A percentile compares a stretch with the other conserved stretches of the same genome.
phyloP scores from a whole-genome alignment of 2,329 filamentous ascomycete genomes.

The Aspergillus awamori region DNA sequence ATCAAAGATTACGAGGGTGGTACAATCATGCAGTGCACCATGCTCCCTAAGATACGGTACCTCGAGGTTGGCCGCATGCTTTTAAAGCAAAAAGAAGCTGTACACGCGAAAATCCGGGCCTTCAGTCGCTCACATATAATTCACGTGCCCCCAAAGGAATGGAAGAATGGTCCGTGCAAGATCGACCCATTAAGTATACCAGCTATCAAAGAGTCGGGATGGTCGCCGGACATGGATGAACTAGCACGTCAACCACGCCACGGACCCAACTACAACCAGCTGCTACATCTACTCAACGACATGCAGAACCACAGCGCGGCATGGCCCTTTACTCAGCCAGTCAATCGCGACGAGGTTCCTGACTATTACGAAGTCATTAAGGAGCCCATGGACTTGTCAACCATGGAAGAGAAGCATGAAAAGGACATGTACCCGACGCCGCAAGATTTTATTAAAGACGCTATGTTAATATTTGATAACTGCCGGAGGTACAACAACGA shows the following conservation, averaged over 20 bases:
- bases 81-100: slow-evolving; percentile 93
- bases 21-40: slow-evolving; percentile 98
- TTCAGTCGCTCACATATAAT: slow-evolving; percentile 87
- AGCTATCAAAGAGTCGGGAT: slow-evolving; percentile 88
- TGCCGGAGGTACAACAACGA: slow-evolving; percentile 97
- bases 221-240: slow-evolving; percentile 98
- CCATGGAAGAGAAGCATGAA: slow-evolving; percentile 95
- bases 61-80: slow-evolving; percentile 92
- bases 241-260: slow-evolving; percentile 91
- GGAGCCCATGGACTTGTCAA: slow-evolving; percentile 93
- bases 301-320: slow-evolving; percentile 90
- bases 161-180: slow-evolving; percentile 71
- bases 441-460: slow-evolving; percentile 89
- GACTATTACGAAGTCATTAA: slow-evolving; percentile 99
- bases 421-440: slow-evolving; percentile 88
- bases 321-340: slow-evolving; percentile 93
- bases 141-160: slow-evolving; percentile 81
- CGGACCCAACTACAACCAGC: slow-evolving; percentile 92
- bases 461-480: slow-evolving; percentile 88
- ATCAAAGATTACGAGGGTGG: slow-evolving; percentile 99
- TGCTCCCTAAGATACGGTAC: slow-evolving; percentile 93
- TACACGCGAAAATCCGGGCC: slow-evolving; percentile 90
- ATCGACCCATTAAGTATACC: slow-evolving; percentile 87
- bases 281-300: slow-evolving; percentile 89
- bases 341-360: slow-evolving; percentile 94